phyloP scores from a whole-genome alignment of 306 rosid genomes.

The Pyrus bretschneideri region DNA sequence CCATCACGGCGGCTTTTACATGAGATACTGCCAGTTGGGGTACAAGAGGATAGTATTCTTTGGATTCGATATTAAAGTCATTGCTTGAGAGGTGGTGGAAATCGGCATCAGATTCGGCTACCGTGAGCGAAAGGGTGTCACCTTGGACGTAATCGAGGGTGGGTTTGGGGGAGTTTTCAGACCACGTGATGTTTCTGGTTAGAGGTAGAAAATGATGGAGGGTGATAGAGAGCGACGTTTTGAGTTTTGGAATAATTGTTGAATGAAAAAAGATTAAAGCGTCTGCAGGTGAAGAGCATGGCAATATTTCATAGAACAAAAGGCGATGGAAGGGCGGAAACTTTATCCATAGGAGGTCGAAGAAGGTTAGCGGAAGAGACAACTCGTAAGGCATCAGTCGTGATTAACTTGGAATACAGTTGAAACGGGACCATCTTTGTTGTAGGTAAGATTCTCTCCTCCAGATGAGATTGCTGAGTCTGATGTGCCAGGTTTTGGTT shows the following conservation, averaged over 20 bases:
- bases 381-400: too few relatives aligned
- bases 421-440: too few relatives aligned
- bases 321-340: slow-evolving; percentile 20
- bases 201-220: slow-evolving; percentile 15
- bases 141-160: background rate
- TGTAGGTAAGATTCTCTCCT: too few relatives aligned
- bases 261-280: background rate
- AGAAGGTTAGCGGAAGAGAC: too few relatives aligned
- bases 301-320: slow-evolving; percentile 1
- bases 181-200: slow-evolving; percentile 14
- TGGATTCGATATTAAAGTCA: background rate
- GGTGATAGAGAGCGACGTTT: slow-evolving; percentile 17
- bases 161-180: slow-evolving; percentile 15
- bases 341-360: slow-evolving; percentile 7
- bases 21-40: slow-evolving; percentile 23
- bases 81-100: slow-evolving; percentile 6
- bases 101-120: slow-evolving; percentile 10
- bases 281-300: background rate
- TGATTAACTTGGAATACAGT: too few relatives aligned
- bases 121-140: slow-evolving; percentile 8
- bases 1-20: too few relatives aligned
- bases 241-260: slow-evolving; percentile 11
- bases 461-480: background rate
- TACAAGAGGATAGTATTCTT: slow-evolving; percentile 20
- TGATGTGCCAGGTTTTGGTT: background rate